Base-by-base conservation (phyloP, 805 yeast genomes). In the Wickerhamiella brachini region DNA sequence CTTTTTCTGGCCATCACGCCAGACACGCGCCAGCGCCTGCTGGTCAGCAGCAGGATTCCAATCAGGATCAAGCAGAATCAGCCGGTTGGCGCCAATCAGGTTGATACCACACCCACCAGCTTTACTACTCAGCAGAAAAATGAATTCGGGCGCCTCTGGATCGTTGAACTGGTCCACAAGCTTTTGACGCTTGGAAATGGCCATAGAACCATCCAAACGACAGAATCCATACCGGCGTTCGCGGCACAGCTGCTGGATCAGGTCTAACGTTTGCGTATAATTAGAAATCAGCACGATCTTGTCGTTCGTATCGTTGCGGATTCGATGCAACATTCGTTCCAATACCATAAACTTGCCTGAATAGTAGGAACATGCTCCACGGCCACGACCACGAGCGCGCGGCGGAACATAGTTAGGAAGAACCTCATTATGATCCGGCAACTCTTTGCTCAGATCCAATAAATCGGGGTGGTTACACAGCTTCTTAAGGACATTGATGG, bases 71-170 rank as follows among this genome's bases (percentile, higher is more conserved):
- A 93, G 72, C 47, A 93, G 70, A 20, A 93, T 78, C 55, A 93
- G 71, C 55, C 98, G 74, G 58, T 93, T 93, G 2, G 97, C 98
- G 12, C 98, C 98, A 60, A 93, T 90, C 59, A 93, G 75, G 65
- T 93, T 93, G 61, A 93, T 86, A 68, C 98, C 98, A 72, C 98
- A 93, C 1, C 98, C 98, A 59, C 98, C 98, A 1, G 98, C 98
- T 66, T 93, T 93, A 7, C 95, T 85, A 63, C 95, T 85, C 49
- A 93, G 71, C 53, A 93, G 71, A 59, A 93, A 93, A 1, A 93
- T 80, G 65, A 90, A 93, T 57, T 89, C 97, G 1, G 79, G 73
- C 1, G 88, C 84, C 45, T 85, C 83, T 1, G 97, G 96, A 59
- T 93, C 84, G 62, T 93, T 93, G 68, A 93, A 89, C 57, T 76